A percentile compares a stretch with the other conserved stretches of the same genome.
phyloP scores from a whole-genome alignment of 176 grass and related monocot genomes.

The Carex parvula region DNA sequence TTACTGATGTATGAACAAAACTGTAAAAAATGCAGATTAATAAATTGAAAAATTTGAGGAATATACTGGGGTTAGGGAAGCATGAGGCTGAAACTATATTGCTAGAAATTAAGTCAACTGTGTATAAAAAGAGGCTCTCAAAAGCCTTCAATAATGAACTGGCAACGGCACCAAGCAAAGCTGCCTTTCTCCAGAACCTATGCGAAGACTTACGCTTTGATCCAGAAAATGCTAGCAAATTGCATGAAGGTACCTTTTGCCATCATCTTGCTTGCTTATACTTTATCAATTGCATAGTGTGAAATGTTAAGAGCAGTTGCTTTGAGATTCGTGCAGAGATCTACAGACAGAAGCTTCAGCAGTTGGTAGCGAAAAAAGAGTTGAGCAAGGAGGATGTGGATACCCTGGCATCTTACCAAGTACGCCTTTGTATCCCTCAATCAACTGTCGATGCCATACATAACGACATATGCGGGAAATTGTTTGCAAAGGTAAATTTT shows the following conservation, averaged over 20 bases:
- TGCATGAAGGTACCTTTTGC: constrained; percentile 85
- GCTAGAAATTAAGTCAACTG: constrained; percentile 73
- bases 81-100: constrained; percentile 79
- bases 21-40: constrained; percentile 59
- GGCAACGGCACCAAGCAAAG: constrained; percentile 84
- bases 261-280: constrained; percentile 14
- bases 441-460: constrained; percentile 67
- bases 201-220: constrained; percentile 90
- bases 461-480: constrained; percentile 72
- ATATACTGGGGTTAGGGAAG: constrained; percentile 95
- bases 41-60: constrained; percentile 77
- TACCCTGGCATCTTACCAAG: constrained; percentile 74
- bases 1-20: neutral
- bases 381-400: constrained; percentile 82
- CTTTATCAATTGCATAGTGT: neutral
- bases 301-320: constrained; percentile 28
- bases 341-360: constrained; percentile 96
- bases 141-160: constrained; percentile 73
- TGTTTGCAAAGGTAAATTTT: constrained; percentile 84
- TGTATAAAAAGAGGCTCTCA: constrained; percentile 82
- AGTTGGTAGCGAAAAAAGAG: constrained; percentile 75
- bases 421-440: constrained; percentile 92
- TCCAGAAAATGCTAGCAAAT: constrained; percentile 80
- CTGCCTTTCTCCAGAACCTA: constrained; percentile 83
- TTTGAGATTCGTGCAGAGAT: constrained; percentile 64